Evolutionary conservation across 2,329 filamentous ascomycete genomes (phyloP).

Genomic region (Paecilomyces niveus): DNA sequence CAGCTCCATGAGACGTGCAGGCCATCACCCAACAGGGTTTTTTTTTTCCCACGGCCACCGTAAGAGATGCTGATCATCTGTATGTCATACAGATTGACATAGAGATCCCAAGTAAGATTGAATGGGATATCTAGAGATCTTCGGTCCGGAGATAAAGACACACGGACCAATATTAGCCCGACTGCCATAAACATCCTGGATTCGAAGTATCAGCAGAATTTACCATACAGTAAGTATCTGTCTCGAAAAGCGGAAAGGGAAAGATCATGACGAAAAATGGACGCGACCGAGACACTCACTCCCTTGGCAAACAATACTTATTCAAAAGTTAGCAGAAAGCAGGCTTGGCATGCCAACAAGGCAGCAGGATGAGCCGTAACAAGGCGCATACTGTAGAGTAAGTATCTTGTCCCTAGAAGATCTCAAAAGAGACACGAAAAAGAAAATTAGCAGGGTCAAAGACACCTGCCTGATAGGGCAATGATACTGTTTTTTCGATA

Average conservation of each 20-base stretch:
- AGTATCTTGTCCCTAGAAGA: too few species aligned
- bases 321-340: too few species aligned
- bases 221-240: neutral
- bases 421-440: too few species aligned
- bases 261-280: neutral
- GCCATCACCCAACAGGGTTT: neutral
- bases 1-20: neutral
- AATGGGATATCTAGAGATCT: neutral
- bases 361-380: too few species aligned
- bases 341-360: too few species aligned
- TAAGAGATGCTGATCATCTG: neutral
- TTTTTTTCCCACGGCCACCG: neutral
- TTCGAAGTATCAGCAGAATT: too few species aligned
- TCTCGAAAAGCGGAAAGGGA: neutral
- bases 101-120: neutral
- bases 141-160: neutral
- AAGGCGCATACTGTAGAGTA: too few species aligned
- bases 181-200: neutral
- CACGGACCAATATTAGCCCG: neutral
- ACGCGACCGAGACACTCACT: neutral
- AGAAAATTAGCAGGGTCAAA: too few species aligned
- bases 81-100: neutral
- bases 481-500: too few species aligned
- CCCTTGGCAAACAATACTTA: neutral
- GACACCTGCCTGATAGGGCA: too few species aligned